Percentiles rank a stretch among this genome's conserved stretches.
Evolutionary conservation across 352 stramenopile genomes (phyloP).

Genomic region (Pythium phragmiticola): DNA sequence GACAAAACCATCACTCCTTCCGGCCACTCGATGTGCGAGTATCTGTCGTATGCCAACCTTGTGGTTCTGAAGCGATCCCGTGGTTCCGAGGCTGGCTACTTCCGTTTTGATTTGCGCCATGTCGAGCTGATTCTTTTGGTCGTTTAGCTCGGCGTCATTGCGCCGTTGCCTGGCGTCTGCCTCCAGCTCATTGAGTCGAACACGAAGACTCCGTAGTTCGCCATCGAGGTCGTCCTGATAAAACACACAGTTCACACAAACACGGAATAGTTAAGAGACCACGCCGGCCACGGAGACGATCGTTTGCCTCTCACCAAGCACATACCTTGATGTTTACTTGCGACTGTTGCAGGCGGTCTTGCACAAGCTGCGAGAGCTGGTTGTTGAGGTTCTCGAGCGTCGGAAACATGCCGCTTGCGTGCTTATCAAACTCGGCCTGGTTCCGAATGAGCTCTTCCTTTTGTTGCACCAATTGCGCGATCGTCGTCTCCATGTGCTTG

Average conservation of each 20-base stretch:
- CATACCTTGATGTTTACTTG: constrained; percentile 47
- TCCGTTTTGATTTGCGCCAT: constrained; percentile 77
- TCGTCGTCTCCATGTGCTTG: constrained; percentile 80
- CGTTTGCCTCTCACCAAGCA: not conserved
- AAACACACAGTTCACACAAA: not conserved
- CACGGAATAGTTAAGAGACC: not conserved
- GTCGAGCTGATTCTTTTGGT: constrained; percentile 69
- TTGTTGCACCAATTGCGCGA: constrained; percentile 73
- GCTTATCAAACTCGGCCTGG: constrained; percentile 79
- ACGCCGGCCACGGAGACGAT: not conserved
- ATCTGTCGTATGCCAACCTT: constrained; percentile 28
- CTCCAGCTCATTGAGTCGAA: constrained; percentile 73
- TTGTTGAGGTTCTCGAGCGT: constrained; percentile 79
- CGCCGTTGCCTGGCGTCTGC: constrained; percentile 59
- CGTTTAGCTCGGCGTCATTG: constrained; percentile 78
- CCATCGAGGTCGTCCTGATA: constrained; percentile 57
- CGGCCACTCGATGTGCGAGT: not conserved
- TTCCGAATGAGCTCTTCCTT: constrained; percentile 75
- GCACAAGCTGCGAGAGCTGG: constrained; percentile 74
- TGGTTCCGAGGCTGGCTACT: constrained; percentile 65
- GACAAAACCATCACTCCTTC: not conserved
- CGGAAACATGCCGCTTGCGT: constrained; percentile 81
- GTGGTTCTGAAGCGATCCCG: constrained; percentile 65
- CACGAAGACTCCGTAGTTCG: constrained; percentile 70
- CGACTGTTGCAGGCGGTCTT: constrained; percentile 56